phyloP scores from a whole-genome alignment of 169 alveolate genomes.

The Theileria annulata region DNA sequence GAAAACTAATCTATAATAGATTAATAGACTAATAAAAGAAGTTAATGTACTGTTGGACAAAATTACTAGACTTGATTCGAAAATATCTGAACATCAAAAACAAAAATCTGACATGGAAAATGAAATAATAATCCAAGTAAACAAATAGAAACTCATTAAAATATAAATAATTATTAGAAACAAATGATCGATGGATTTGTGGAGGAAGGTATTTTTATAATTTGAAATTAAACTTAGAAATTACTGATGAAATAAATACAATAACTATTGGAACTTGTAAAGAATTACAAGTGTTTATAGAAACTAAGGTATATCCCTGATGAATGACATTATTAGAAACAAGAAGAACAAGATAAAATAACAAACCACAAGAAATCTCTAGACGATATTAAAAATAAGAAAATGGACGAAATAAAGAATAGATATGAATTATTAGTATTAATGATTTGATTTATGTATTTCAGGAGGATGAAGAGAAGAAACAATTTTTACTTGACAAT shows the following conservation, averaged over 20 bases:
- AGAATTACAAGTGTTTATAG: constrained; percentile 12
- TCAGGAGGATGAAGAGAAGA: constrained; percentile 12
- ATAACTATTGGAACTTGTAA: background rate
- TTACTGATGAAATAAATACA: constrained; percentile 11
- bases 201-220: too few relatives aligned
- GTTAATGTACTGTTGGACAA: too few relatives aligned
- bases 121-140: too few relatives aligned
- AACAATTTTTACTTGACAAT: background rate
- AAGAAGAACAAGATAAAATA: constrained; percentile 24
- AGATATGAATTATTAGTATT: constrained; percentile 8
- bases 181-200: too few relatives aligned
- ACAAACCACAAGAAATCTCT: background rate
- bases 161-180: too few relatives aligned
- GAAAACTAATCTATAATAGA: too few relatives aligned
- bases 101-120: too few relatives aligned
- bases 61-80: too few relatives aligned
- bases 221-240: constrained; percentile 1
- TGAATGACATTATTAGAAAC: background rate
- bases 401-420: constrained; percentile 12
- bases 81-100: too few relatives aligned
- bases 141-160: too few relatives aligned
- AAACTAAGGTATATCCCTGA: background rate
- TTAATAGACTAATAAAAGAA: too few relatives aligned
- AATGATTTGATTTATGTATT: constrained; percentile 7
- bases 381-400: background rate